These are phyloP conservation scores for Lolium perenne DNA, from an alignment of 176 grass and related monocot genomes.

Conservation along the genomic window DNA sequence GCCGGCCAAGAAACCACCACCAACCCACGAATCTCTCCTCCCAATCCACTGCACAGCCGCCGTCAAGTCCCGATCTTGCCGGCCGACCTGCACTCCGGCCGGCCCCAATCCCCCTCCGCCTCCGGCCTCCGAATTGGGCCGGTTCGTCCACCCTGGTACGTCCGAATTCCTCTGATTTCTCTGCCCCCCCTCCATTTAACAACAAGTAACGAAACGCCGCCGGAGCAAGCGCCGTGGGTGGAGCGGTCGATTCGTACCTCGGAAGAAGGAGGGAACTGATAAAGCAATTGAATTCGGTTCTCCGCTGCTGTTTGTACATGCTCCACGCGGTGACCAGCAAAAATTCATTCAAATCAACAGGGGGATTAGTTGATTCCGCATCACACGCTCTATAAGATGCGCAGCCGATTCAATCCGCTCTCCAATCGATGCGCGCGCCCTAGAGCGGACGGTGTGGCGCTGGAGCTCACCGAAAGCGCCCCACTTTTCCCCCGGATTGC, in stretches of 20 bases:
- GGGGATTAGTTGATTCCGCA: constrained; percentile 9
- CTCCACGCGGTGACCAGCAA: neutral
- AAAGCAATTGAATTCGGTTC: neutral
- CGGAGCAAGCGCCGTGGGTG: neutral
- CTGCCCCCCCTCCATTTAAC: neutral
- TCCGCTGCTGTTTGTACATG: neutral
- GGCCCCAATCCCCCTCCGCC: neutral
- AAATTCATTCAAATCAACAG: neutral
- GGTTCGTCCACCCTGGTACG: constrained; percentile 27
- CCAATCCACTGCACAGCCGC: neutral
- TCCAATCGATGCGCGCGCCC: neutral
- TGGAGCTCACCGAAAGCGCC: neutral
- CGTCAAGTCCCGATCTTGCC: constrained; percentile 33
- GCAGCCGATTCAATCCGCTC: neutral
- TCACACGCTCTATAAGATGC: neutral
- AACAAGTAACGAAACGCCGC: neutral
- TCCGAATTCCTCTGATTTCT: neutral
- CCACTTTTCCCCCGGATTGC: neutral
- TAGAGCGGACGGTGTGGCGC: neutral
- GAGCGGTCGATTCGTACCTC: neutral
- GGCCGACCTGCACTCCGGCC: neutral
- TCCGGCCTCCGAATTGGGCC: constrained; percentile 6
- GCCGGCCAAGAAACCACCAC: constrained; percentile 27
- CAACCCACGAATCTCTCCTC: neutral
- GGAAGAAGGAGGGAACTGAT: neutral